These are phyloP conservation scores for Pythium vanterpoolii DNA, from an alignment of 352 stramenopile genomes.

Conservation along the genomic window DNA sequence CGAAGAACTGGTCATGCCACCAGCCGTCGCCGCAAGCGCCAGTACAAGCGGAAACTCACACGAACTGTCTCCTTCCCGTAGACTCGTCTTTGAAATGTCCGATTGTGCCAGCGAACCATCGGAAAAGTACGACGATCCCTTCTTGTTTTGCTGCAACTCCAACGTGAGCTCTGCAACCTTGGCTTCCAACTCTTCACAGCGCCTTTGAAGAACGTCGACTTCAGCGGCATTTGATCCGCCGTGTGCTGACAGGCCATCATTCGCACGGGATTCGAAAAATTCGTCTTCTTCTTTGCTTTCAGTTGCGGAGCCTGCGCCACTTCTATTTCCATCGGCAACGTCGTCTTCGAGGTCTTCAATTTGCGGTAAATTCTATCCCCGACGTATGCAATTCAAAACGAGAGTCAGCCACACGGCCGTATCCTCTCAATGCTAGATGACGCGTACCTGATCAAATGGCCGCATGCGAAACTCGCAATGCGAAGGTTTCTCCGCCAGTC, in stretches of 20 bases:
- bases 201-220: conserved; percentile 54
- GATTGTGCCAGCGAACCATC: conserved; percentile 63
- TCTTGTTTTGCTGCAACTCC: conserved; percentile 71
- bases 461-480: conserved; percentile 88
- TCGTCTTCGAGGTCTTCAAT: conserved; percentile 39
- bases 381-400: neutral
- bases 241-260: conserved; percentile 8
- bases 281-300: conserved; percentile 27
- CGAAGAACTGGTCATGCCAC: conserved; percentile 65
- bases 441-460: conserved; percentile 65
- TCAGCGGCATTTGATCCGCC: conserved; percentile 21
- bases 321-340: neutral
- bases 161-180: conserved; percentile 56
- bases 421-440: neutral
- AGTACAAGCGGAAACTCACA: conserved; percentile 83
- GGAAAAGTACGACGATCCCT: conserved; percentile 69
- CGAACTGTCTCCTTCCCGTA: conserved; percentile 59
- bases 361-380: conserved; percentile 57
- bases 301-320: neutral
- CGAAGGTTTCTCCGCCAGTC: conserved; percentile 82
- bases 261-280: conserved; percentile 22
- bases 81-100: conserved; percentile 68
- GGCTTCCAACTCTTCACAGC: conserved; percentile 67
- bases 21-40: conserved; percentile 67
- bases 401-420: too few species aligned